These are phyloP conservation scores for Apiospora pterosperma DNA, from an alignment of 2,329 filamentous ascomycete species.

Conservation along the genomic window DNA sequence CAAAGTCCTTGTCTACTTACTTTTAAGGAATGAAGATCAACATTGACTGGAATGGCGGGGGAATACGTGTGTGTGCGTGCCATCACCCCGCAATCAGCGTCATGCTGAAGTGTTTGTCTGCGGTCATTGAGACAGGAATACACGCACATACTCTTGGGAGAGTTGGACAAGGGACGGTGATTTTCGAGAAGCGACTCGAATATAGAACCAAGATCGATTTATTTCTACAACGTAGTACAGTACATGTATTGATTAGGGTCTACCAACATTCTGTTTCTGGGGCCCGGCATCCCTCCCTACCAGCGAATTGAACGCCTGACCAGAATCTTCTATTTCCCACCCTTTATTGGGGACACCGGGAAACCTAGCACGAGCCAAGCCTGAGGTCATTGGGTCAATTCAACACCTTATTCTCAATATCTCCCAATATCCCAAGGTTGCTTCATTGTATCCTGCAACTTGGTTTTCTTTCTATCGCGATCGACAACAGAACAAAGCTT, in stretches of 20 bases:
- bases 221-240: too few relatives aligned
- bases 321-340: constrained; percentile 5
- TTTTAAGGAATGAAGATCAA: too few relatives aligned
- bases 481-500: not conserved
- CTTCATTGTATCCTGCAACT: not conserved
- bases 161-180: not conserved
- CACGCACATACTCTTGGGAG: too few relatives aligned
- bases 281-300: not conserved
- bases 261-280: not conserved
- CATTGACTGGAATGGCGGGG: too few relatives aligned
- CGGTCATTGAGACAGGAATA: not conserved
- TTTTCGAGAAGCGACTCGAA: constrained; percentile 4
- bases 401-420: constrained; percentile 2
- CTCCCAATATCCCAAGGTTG: not conserved
- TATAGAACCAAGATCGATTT: not conserved
- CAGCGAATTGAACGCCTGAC: constrained; percentile 1
- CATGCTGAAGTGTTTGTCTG: not conserved
- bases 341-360: not conserved
- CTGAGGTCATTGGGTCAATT: not conserved
- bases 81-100: not conserved
- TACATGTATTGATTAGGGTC: not conserved
- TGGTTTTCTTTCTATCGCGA: not conserved
- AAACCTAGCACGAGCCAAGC: not conserved
- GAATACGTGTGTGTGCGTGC: too few relatives aligned
- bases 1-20: too few relatives aligned